A percentile compares a stretch with the other conserved stretches of the same genome.
These are phyloP conservation scores for Ogataea pilisensis DNA, from an alignment of 805 yeast genomes.

Conservation along the genomic window DNA sequence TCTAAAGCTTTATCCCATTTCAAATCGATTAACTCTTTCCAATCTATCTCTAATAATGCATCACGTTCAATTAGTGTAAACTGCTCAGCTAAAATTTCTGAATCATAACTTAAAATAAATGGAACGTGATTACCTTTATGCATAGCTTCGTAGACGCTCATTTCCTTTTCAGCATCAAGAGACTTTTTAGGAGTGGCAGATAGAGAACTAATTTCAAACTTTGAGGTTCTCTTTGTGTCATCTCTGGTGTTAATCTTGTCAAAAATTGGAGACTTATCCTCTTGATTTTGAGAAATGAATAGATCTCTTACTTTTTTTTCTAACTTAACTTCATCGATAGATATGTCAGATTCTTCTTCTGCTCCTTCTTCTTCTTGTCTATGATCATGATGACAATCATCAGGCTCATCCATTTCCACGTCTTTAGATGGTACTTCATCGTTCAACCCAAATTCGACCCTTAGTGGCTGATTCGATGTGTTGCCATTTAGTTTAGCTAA, in stretches of 20 bases:
- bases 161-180: constrained; percentile 7
- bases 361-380: background rate
- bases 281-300: constrained; percentile 25
- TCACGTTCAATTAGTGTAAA: constrained; percentile 86
- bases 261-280: constrained; percentile 1
- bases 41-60: constrained; percentile 77
- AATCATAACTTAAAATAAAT: constrained; percentile 69
- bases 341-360: constrained; percentile 5
- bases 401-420: background rate
- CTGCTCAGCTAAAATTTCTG: constrained; percentile 69
- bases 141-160: constrained; percentile 38
- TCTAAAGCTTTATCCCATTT: constrained; percentile 65
- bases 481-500: constrained; percentile 77
- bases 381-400: background rate
- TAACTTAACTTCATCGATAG: constrained; percentile 28
- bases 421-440: constrained; percentile 19
- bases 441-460: constrained; percentile 23
- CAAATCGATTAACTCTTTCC: constrained; percentile 82
- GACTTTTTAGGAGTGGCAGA: constrained; percentile 26
- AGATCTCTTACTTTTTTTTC: constrained; percentile 33
- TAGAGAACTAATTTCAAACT: constrained; percentile 28
- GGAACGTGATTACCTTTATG: constrained; percentile 64
- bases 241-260: background rate
- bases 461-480: background rate
- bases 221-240: constrained; percentile 11